Base-by-base conservation (phyloP, 352 stramenopile genomes). In the Globisporangium uncinulatum region DNA sequence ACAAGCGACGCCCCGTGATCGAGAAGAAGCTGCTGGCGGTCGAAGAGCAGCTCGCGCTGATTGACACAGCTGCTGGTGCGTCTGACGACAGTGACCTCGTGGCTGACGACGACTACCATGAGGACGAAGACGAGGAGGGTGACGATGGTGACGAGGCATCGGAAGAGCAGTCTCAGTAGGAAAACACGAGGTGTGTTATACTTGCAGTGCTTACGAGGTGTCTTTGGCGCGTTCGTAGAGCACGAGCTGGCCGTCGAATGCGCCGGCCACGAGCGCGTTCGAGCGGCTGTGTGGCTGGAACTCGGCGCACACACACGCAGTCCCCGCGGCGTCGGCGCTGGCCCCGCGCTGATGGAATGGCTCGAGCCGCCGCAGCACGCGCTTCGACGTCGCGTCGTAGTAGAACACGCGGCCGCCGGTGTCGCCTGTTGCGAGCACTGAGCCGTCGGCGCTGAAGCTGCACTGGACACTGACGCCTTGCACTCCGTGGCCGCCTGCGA, bases 1-100 rank as follows among this genome's bases (percentile, higher is more conserved):
- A 89, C 69, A 72, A 71, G 54, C 73, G 66, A 57, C 74, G 76
- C n/a, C 63, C 50, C 6, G 61, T 20, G 8, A 59, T 93, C 19
- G 73, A 89, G 56, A 65, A 73, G 36, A 93, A 93, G 72, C 69
- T 91, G 48, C 56, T 67, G 42, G 49, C 59, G 19, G 73, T 83
- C 14, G 71, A 88, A 42, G 45, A 73, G 14, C 57, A 62, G 14
- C 32, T 68, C 34, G 34, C 34, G 34, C 34, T 39, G 5, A 13
- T 8, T 6, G 2, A 39, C 34, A 39, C 34, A 20, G 44, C 56
- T 11, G 41, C 14, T 15, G 29, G 17, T 14, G 39, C 2, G 19
- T 8, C 36, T 29, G 46, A 21, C 4, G 17, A 21, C 39, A 45
- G 29, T 17, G 24, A 11, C 29, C 47, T 4, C 24, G 24, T 29